phyloP scores from a whole-genome alignment of 345 rosid genomes.

The Eucalyptus grandis region DNA sequence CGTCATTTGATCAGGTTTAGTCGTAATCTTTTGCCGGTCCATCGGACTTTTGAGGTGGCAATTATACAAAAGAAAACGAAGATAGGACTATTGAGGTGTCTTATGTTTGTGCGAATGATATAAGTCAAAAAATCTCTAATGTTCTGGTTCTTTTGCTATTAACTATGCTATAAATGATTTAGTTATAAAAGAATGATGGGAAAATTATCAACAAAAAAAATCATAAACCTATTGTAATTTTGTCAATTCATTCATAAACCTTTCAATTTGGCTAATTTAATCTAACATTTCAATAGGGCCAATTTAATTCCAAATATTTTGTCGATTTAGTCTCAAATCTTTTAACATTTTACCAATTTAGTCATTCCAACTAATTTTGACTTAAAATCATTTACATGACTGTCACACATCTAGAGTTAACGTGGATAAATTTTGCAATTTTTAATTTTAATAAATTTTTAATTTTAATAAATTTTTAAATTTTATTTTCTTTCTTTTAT shows the following conservation, averaged over 20 bases:
- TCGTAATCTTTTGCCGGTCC: neutral
- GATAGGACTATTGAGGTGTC: neutral
- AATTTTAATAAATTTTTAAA: neutral
- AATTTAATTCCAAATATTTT: neutral
- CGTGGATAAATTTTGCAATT: neutral
- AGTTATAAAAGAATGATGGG: neutral
- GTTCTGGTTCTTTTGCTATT: neutral
- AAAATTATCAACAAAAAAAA: neutral
- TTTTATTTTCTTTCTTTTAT: neutral
- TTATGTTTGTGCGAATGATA: neutral
- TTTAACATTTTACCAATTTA: neutral
- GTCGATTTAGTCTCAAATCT: neutral
- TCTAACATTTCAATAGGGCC: neutral
- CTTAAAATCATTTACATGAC: neutral
- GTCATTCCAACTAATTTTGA: neutral
- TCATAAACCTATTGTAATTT: neutral
- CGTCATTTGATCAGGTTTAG: neutral
- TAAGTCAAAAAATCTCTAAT: neutral
- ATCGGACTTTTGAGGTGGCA: neutral
- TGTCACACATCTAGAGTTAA: accelerated
- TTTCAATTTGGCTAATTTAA: neutral
- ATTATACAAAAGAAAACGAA: neutral
- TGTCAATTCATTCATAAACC: neutral
- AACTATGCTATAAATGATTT: neutral
- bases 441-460: neutral